Evolutionary conservation across 306 rosid species (phyloP).

Genomic region (Arachis hypogaea): DNA sequence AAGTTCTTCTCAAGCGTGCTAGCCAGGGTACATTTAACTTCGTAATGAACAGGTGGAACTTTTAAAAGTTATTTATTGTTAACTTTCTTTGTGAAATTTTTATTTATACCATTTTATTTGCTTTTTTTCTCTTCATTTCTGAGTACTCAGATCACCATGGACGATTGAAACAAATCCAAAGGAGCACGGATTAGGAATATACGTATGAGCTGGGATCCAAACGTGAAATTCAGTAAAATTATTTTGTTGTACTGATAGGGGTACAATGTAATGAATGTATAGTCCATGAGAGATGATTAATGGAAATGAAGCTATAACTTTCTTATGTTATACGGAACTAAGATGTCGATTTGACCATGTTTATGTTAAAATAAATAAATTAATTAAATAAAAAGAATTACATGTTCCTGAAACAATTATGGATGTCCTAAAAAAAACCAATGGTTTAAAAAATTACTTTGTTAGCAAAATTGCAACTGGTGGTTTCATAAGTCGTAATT

Average conservation of each 20-base stretch:
- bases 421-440: background rate
- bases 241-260: slow-evolving; percentile 2
- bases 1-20: slow-evolving; percentile 85
- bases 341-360: too few species aligned
- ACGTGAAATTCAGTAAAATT: slow-evolving; percentile 25
- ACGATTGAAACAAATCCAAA: slow-evolving; percentile 86
- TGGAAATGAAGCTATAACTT: slow-evolving; percentile 1
- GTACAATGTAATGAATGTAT: background rate
- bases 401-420: background rate
- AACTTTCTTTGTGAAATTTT: slow-evolving; percentile 20
- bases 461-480: slow-evolving; percentile 20
- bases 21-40: slow-evolving; percentile 83
- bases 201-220: slow-evolving; percentile 45
- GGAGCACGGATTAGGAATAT: slow-evolving; percentile 89
- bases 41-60: slow-evolving; percentile 69
- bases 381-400: too few species aligned
- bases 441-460: background rate
- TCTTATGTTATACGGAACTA: background rate
- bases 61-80: slow-evolving; percentile 3
- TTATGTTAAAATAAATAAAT: too few species aligned
- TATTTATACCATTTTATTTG: background rate
- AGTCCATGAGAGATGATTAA: slow-evolving; percentile 33
- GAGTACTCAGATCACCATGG: slow-evolving; percentile 76
- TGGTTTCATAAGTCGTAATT: slow-evolving; percentile 25
- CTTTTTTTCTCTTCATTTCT: background rate